Conservation (phyloP, 192 early-diverging fungal genomes). For the Rhizoclosmatium sp. region DNA sequence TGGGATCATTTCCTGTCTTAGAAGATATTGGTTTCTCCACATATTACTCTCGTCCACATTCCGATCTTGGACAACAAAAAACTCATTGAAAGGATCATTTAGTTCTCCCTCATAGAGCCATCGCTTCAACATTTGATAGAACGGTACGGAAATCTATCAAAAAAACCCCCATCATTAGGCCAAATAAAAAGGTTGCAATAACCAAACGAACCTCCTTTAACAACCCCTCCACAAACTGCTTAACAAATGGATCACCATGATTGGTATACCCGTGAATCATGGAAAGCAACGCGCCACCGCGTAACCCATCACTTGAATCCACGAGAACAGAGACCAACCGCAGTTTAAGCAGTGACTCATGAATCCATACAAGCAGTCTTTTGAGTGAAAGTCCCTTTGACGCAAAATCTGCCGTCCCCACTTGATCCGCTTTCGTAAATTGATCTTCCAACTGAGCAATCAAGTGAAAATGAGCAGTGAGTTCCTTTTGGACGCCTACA, state of each 20-base stretch:
- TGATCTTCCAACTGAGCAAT: constrained; percentile 87
- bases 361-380: constrained; percentile 86
- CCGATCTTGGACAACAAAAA: constrained; percentile 77
- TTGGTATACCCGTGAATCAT: constrained; percentile 82
- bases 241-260: constrained; percentile 92
- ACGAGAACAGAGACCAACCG: constrained; percentile 77
- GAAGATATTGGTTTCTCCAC: constrained; percentile 83
- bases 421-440: constrained; percentile 53
- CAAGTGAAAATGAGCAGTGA: constrained; percentile 84
- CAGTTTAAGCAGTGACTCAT: constrained; percentile 78
- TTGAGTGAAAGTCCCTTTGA: constrained; percentile 77
- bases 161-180: neutral
- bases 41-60: constrained; percentile 70
- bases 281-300: constrained; percentile 78
- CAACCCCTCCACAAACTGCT: constrained; percentile 76
- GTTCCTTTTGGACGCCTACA: constrained; percentile 79
- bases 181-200: neutral
- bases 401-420: constrained; percentile 32
- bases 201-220: constrained; percentile 66
- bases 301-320: constrained; percentile 58
- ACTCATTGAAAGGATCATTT: constrained; percentile 90
- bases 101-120: constrained; percentile 97
- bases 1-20: constrained; percentile 86
- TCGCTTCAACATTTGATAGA: constrained; percentile 85
- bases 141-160: constrained; percentile 77